Base-by-base conservation (phyloP, 1,284 basidiomycete genomes). In the Phenoliferia sp. region DNA sequence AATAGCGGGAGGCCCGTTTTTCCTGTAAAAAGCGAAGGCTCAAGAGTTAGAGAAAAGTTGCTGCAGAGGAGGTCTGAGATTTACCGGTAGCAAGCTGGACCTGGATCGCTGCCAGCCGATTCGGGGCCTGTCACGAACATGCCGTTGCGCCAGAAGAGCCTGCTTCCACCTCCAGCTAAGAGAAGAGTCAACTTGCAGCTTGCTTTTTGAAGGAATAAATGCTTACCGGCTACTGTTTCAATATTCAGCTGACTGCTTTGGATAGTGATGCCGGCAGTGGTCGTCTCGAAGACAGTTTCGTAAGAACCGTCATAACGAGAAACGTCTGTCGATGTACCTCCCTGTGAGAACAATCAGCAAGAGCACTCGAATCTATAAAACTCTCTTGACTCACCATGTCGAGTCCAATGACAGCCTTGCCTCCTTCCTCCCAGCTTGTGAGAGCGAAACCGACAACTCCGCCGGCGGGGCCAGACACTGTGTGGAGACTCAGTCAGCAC, bases 301-400 rank as follows among this genome's bases (percentile, higher is more conserved):
- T 91, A 92, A 3, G 93, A 89, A 0, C 92, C 92, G 32, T 88
- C 89, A 76, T 87, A 95, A 16, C 93, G 85, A 4, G 90, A 92
- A 0, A 96, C 92, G 76, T 96, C 92, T 0, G 92, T 94, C 0
- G 88, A 90, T 0, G 92, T 96, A 0, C 92, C 92, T 7, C 92
- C 92, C 69, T 69, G 16, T 6, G 16, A 34, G 31, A 5, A 15
- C 7, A 26, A 5, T 34, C 33, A 57, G 0, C 92, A 75, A 95
- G 92, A 0, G 92, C 94, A 0, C 87, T 89, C 0, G 92, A 55
- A 29, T 3, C 5, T 26, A 16, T 7, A 22, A 29, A 55, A 1
- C n/a, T 29, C 54, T 16, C n/a, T n/a, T 3, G 94, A 0, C 93
- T 92, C 4, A 92, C 92, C 61, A 67, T 65, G 56, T 63, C 68